Evolutionary conservation across 441 rosid species (phyloP).

Genomic region (Mallotus japonicus): DNA sequence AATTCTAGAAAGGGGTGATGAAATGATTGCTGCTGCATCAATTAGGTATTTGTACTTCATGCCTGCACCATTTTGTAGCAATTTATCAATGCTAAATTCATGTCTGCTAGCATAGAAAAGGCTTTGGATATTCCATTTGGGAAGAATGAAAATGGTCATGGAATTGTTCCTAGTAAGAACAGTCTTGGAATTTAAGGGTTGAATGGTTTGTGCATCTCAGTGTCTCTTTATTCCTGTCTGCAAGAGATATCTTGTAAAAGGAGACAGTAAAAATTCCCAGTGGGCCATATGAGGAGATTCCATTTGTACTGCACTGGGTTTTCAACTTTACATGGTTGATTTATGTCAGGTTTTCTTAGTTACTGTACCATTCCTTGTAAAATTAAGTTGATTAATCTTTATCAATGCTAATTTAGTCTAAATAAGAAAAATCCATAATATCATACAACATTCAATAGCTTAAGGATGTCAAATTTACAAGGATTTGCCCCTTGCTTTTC

Average conservation of each 20-base stretch:
- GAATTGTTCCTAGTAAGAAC: background rate
- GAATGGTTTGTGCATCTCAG: background rate
- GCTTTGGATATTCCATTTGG: background rate
- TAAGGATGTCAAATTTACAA: background rate
- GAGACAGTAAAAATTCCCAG: background rate
- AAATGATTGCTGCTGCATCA: slow-evolving; percentile 77
- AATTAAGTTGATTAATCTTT: background rate
- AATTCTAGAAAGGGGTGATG: slow-evolving; percentile 85
- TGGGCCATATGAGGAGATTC: background rate
- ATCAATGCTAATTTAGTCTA: background rate
- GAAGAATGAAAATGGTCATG: slow-evolving; percentile 5
- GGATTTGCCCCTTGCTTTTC: background rate
- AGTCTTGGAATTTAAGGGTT: background rate
- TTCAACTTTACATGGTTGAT: background rate
- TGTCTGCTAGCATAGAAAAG: slow-evolving; percentile 1
- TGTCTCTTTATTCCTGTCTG: background rate
- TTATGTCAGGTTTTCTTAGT: background rate
- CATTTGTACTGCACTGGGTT: background rate
- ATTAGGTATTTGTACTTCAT: slow-evolving; percentile 55
- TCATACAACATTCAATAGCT: background rate
- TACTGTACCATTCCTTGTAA: background rate
- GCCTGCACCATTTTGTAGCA: slow-evolving; percentile 6
- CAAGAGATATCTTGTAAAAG: background rate
- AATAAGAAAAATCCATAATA: too few species aligned
- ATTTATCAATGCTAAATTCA: slow-evolving; percentile 13